These are phyloP conservation scores for Mucor indicus DNA, from an alignment of 371 early-diverging fungal species.

Conservation along the genomic window DNA sequence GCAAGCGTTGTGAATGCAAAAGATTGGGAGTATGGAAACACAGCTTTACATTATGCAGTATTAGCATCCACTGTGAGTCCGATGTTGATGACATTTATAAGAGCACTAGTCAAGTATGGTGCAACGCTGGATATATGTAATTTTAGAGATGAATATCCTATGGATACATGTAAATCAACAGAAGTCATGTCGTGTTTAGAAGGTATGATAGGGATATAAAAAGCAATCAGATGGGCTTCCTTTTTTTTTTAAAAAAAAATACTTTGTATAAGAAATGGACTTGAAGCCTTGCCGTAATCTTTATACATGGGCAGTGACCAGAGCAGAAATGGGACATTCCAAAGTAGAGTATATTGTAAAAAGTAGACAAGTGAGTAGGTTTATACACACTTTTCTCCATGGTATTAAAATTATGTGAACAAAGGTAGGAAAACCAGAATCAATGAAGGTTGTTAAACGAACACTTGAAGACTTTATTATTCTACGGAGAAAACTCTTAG, in stretches of 20 bases:
- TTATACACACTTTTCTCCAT: neutral
- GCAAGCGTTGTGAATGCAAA: conserved; percentile 14
- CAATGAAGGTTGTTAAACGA: conserved; percentile 37
- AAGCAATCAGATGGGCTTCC: too few species aligned
- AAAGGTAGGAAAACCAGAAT: conserved; percentile 24
- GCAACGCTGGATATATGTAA: conserved; percentile 5
- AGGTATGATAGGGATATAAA: too few species aligned
- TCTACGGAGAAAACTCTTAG: conserved; percentile 35
- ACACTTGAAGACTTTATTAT: conserved; percentile 47
- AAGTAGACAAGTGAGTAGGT: conserved; percentile 39
- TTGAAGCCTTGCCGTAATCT: too few species aligned
- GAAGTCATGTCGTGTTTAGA: conserved; percentile 31
- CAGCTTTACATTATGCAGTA: conserved; percentile 31
- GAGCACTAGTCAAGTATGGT: conserved; percentile 8
- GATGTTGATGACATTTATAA: conserved; percentile 1
- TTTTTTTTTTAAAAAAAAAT: too few species aligned
- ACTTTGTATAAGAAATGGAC: too few species aligned
- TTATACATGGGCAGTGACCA: conserved; percentile 29
- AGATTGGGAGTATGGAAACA: conserved; percentile 34
- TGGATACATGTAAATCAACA: conserved; percentile 30
- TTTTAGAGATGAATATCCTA: conserved; percentile 35
- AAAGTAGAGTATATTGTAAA: conserved; percentile 36
- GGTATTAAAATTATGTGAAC: too few species aligned
- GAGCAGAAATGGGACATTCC: conserved; percentile 24
- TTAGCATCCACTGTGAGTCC: neutral